Percentiles rank a stretch among this genome's conserved stretches.
phyloP scores from a whole-genome alignment of 805 yeast genomes.

The Henningerozyma blattae region DNA sequence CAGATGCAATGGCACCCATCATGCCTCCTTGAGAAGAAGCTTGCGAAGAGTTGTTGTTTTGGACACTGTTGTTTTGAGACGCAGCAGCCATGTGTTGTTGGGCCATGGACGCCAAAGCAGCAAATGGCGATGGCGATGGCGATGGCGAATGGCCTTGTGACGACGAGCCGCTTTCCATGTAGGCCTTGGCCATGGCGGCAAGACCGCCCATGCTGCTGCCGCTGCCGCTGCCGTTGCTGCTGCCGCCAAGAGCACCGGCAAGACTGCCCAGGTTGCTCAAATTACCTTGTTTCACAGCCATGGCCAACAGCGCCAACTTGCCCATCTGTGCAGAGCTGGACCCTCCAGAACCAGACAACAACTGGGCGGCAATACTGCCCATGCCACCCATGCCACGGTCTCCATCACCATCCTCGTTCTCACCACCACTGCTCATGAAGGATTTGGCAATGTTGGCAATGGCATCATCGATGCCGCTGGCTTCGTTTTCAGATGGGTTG shows the following conservation, averaged over 20 bases:
- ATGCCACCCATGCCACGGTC: conserved; percentile 12
- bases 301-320: conserved; percentile 17
- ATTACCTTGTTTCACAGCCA: conserved; percentile 4
- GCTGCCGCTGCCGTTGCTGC: conserved; percentile 4
- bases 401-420: conserved; percentile 2
- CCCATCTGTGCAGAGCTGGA: conserved; percentile 19
- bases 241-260: background rate
- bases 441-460: conserved; percentile 12
- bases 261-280: background rate
- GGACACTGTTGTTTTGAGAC: background rate
- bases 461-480: conserved; percentile 13
- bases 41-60: background rate
- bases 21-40: no score
- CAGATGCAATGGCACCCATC: conserved; percentile 8
- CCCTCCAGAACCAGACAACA: conserved; percentile 13
- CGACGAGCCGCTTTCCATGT: conserved; percentile 9
- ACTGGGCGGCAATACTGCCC: conserved; percentile 12
- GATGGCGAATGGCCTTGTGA: conserved; percentile 1
- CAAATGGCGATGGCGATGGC: conserved; percentile 9
- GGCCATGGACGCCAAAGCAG: conserved; percentile 18
- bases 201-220: conserved; percentile 9
- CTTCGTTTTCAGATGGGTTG: conserved; percentile 14
- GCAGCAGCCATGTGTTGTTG: conserved; percentile 4
- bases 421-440: conserved; percentile 6
- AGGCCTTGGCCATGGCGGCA: conserved; percentile 13